Conservation (phyloP, 352 stramenopile genomes). For the Globisporangium middletonii region DNA sequence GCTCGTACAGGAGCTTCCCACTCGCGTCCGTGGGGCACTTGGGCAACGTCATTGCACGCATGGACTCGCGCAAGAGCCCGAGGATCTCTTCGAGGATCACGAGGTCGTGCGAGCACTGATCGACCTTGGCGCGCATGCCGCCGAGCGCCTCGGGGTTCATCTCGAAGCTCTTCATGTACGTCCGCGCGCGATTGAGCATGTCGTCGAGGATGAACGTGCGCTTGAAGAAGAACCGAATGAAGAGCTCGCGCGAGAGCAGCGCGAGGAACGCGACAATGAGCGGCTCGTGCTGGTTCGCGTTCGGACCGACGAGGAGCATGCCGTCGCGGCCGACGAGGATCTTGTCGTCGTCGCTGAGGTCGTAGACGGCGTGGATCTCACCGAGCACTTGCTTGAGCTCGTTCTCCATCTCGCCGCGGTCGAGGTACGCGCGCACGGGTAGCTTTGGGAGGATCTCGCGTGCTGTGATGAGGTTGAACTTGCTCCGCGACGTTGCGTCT, state of each 20-base stretch:
- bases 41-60: constrained; percentile 90
- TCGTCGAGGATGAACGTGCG: constrained; percentile 95
- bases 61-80: constrained; percentile 91
- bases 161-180: constrained; percentile 90
- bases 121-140: constrained; percentile 88
- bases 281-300: constrained; percentile 90
- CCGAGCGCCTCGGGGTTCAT: constrained; percentile 89
- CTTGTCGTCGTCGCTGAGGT: constrained; percentile 94
- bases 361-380: constrained; percentile 93
- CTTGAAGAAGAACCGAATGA: constrained; percentile 92
- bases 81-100: constrained; percentile 96
- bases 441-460: constrained; percentile 95
- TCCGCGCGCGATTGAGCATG: constrained; percentile 90
- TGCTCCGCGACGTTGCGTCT: constrained; percentile 92
- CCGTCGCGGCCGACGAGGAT: constrained; percentile 93
- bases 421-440: constrained; percentile 93
- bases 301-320: constrained; percentile 90
- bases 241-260: constrained; percentile 91
- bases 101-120: constrained; percentile 91
- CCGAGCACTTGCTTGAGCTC: constrained; percentile 95
- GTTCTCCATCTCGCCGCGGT: constrained; percentile 96
- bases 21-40: constrained; percentile 84
- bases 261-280: constrained; percentile 92
- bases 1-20: constrained; percentile 89
- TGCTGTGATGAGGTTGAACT: constrained; percentile 97